Percentiles rank a stretch among this genome's conserved stretches.
phyloP scores from a whole-genome alignment of 2,329 filamentous ascomycete species.

The Botrytis hyacinthi region DNA sequence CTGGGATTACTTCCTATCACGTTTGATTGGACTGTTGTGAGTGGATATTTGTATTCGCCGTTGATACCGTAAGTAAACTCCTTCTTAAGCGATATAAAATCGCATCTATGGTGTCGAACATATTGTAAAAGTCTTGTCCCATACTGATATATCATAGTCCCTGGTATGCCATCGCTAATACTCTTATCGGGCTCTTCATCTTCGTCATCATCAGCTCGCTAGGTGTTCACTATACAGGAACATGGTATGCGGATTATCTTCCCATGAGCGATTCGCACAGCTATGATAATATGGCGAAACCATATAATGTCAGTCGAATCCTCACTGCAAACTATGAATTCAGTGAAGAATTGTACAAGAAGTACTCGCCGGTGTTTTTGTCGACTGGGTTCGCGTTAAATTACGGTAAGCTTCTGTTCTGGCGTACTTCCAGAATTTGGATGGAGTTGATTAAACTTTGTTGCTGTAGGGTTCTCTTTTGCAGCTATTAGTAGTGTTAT shows the following conservation, averaged over 20 bases:
- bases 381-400: slow-evolving; percentile 56
- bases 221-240: slow-evolving; percentile 61
- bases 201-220: slow-evolving; percentile 61
- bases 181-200: slow-evolving; percentile 61
- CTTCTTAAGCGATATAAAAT: not conserved
- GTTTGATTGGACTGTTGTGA: slow-evolving; percentile 74
- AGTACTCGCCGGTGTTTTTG: slow-evolving; percentile 41
- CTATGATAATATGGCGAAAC: slow-evolving; percentile 51
- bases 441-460: not conserved
- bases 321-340: slow-evolving; percentile 56
- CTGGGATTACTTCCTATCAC: slow-evolving; percentile 68
- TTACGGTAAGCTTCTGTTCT: slow-evolving; percentile 45
- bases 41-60: slow-evolving; percentile 17
- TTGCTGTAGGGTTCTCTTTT: slow-evolving; percentile 42
- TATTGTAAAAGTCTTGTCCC: not conserved
- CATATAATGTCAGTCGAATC: slow-evolving; percentile 61
- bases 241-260: slow-evolving; percentile 62
- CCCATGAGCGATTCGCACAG: slow-evolving; percentile 46
- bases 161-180: slow-evolving; percentile 74
- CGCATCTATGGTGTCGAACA: not conserved
- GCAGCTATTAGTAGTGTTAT: slow-evolving; percentile 60
- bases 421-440: not conserved
- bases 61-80: not conserved
- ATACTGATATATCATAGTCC: slow-evolving; percentile 28
- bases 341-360: slow-evolving; percentile 58